A percentile compares a stretch with the other conserved stretches of the same genome.
Conservation (phyloP, 208 protist species). For the Acanthamoeba comandoni region DNA sequence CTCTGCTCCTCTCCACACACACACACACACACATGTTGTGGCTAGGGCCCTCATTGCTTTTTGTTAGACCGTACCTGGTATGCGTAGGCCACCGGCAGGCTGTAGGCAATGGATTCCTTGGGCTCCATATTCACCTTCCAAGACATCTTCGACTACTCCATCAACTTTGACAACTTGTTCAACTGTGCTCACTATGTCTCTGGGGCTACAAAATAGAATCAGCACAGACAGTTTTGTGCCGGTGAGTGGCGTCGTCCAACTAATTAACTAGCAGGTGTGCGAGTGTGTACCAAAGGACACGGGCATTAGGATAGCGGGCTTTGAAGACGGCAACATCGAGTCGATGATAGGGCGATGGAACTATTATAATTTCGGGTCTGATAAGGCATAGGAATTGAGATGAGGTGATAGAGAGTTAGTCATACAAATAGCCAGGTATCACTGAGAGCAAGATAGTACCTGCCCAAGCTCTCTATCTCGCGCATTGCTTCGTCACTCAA, state of each 20-base stretch:
- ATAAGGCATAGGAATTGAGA: no score
- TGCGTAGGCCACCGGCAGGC: slow-evolving; percentile 17
- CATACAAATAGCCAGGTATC: no score
- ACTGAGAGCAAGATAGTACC: no score
- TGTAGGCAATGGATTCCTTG: slow-evolving; percentile 21
- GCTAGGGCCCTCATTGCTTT: background rate
- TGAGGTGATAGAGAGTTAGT: no score
- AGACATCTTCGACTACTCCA: slow-evolving; percentile 44
- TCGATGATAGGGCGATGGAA: slow-evolving; percentile 30
- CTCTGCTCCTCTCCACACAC: no score
- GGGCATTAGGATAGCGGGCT: slow-evolving; percentile 17
- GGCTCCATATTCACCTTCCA: background rate
- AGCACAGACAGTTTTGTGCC: no score
- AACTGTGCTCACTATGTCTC: background rate
- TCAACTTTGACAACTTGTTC: slow-evolving; percentile 17
- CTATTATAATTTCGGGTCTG: no score
- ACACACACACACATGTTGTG: background rate
- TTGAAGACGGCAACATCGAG: slow-evolving; percentile 53
- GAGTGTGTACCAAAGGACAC: slow-evolving; percentile 35
- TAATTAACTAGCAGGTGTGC: background rate
- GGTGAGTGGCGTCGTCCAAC: no score
- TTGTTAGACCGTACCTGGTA: background rate
- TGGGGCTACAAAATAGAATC: background rate
- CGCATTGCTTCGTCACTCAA: slow-evolving; percentile 13
- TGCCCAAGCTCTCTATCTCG: no score